Percentiles rank a stretch among this genome's conserved stretches.
Evolutionary conservation across 768 basidiomycete species (phyloP).

Genomic region (Lactifluus piperatus): DNA sequence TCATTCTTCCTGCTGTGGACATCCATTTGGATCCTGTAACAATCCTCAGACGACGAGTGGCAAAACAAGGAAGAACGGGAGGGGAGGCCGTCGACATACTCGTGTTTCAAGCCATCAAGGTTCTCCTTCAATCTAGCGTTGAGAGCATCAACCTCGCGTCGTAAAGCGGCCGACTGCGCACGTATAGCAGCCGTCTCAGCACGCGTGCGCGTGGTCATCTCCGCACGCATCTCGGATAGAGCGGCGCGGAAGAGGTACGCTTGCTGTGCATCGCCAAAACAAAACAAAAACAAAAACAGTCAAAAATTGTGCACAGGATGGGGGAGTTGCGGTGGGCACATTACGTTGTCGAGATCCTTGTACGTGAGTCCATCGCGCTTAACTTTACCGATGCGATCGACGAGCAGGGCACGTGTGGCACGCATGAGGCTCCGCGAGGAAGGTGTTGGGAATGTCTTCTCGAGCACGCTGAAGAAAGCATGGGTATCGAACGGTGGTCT

Average conservation of each 20-base stretch:
- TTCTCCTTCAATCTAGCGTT: slow-evolving; percentile 94
- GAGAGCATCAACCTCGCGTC: slow-evolving; percentile 79
- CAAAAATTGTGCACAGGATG: background rate
- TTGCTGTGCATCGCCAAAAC: slow-evolving; percentile 46
- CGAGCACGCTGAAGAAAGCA: slow-evolving; percentile 60
- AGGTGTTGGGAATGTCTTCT: slow-evolving; percentile 63
- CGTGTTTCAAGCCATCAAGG: slow-evolving; percentile 79
- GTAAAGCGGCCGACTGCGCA: slow-evolving; percentile 63
- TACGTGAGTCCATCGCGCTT: slow-evolving; percentile 59
- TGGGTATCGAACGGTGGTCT: slow-evolving; percentile 81
- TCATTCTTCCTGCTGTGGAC: slow-evolving; percentile 92
- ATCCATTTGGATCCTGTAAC: slow-evolving; percentile 85
- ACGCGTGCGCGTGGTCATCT: slow-evolving; percentile 70
- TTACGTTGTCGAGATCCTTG: slow-evolving; percentile 78
- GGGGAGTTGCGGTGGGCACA: slow-evolving; percentile 24
- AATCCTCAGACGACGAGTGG: background rate
- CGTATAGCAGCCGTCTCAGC: slow-evolving; percentile 81
- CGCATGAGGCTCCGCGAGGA: slow-evolving; percentile 77
- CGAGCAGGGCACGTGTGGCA: slow-evolving; percentile 69
- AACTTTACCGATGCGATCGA: slow-evolving; percentile 66
- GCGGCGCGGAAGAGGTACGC: slow-evolving; percentile 94
- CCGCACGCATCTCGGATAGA: slow-evolving; percentile 79
- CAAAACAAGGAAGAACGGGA: background rate
- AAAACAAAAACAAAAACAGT: too few species aligned
- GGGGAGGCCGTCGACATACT: slow-evolving; percentile 43